Evolutionary conservation across 306 rosid species (phyloP).

Genomic region (Carpinus viminea): DNA sequence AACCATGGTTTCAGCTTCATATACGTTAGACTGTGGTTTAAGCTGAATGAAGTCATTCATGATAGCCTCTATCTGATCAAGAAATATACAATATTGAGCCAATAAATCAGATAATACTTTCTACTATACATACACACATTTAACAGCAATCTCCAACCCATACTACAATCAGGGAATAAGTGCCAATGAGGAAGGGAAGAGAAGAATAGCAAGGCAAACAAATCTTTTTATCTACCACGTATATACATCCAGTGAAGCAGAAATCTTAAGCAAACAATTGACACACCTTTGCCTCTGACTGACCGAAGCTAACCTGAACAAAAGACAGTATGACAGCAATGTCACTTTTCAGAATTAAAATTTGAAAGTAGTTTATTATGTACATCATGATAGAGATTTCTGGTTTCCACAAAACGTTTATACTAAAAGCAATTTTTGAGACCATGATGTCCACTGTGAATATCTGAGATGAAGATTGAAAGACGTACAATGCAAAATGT

Average conservation of each 20-base stretch:
- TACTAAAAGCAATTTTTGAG: constrained; percentile 24
- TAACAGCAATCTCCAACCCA: constrained; percentile 10
- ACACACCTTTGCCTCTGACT: constrained; percentile 92
- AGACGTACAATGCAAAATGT: constrained; percentile 87
- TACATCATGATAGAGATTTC: constrained; percentile 6
- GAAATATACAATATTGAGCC: constrained; percentile 21
- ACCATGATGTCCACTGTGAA: constrained; percentile 31
- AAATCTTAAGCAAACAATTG: constrained; percentile 15
- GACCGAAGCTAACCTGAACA: constrained; percentile 92
- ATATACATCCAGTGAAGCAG: constrained; percentile 13
- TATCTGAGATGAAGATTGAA: constrained; percentile 31
- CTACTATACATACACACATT: constrained; percentile 4
- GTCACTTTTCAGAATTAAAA: constrained; percentile 10
- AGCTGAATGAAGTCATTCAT: constrained; percentile 96
- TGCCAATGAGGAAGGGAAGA: constrained; percentile 1
- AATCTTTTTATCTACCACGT: neutral
- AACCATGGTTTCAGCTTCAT: constrained; percentile 97
- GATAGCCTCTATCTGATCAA: constrained; percentile 82
- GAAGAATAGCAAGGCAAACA: neutral
- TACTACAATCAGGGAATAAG: constrained; percentile 10
- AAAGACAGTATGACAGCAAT: constrained; percentile 34
- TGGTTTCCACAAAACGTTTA: constrained; percentile 15
- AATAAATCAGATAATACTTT: constrained; percentile 9
- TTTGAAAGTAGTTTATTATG: constrained; percentile 14
- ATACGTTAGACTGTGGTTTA: constrained; percentile 71